phyloP scores from a whole-genome alignment of 202 grass and related monocot species.

The Zizania palustris region DNA sequence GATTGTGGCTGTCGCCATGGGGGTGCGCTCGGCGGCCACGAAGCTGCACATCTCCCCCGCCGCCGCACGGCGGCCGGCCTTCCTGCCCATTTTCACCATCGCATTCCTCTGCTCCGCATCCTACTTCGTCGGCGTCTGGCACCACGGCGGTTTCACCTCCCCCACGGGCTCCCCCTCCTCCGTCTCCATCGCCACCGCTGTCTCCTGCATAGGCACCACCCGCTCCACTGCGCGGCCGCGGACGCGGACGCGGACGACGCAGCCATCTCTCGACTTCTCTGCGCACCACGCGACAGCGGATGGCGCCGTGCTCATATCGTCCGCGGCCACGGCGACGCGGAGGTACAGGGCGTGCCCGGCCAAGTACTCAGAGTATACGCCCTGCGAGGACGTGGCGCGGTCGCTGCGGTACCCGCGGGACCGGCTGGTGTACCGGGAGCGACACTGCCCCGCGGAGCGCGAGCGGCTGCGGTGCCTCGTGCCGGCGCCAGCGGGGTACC shows the following conservation, averaged over 20 bases:
- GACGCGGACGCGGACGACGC: not conserved
- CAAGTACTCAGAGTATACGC: conserved; percentile 88
- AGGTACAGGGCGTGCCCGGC: conserved; percentile 54
- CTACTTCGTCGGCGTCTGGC: conserved; percentile 70
- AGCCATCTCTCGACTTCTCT: conserved; percentile 61
- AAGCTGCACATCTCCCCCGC: conserved; percentile 57
- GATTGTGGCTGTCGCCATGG: conserved; percentile 40
- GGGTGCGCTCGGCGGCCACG: conserved; percentile 54
- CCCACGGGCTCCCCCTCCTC: conserved; percentile 25
- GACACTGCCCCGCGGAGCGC: conserved; percentile 66
- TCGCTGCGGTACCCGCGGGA: conserved; percentile 77
- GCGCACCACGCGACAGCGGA: conserved; percentile 51
- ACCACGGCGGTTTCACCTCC: conserved; percentile 56
- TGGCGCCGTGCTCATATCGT: not conserved
- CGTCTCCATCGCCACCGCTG: conserved; percentile 45
- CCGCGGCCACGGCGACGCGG: conserved; percentile 6
- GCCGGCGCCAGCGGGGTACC: conserved; percentile 72
- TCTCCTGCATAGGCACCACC: conserved; percentile 31
- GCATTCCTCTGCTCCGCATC: conserved; percentile 59
- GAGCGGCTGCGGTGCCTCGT: conserved; percentile 78
- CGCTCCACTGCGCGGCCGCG: not conserved
- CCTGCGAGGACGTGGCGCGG: conserved; percentile 83
- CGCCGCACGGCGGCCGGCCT: conserved; percentile 44
- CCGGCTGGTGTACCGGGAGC: conserved; percentile 77
- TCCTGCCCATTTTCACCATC: conserved; percentile 53